Evolutionary conservation across 305 asterid genomes (phyloP).

Genomic region (Fraxinus greggii): DNA sequence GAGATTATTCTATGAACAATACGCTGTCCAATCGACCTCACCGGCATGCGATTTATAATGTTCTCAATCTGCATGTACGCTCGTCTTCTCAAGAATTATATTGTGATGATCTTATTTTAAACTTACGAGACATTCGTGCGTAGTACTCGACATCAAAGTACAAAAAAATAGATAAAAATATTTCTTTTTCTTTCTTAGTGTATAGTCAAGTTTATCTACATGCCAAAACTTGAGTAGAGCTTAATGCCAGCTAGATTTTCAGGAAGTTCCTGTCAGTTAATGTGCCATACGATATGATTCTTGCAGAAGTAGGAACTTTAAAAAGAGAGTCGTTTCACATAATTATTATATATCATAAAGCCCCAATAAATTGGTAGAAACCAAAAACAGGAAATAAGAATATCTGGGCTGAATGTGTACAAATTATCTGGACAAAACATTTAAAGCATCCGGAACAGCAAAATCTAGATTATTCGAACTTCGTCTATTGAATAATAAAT

Average conservation of each 20-base stretch:
- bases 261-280: neutral
- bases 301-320: neutral
- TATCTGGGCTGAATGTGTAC: neutral
- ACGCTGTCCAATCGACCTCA: neutral
- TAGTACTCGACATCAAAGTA: neutral
- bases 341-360: no score
- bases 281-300: neutral
- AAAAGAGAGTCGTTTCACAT: neutral
- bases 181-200: neutral
- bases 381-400: neutral
- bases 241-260: neutral
- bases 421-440: neutral
- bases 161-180: no score
- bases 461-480: neutral
- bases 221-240: neutral
- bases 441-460: neutral
- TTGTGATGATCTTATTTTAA: neutral
- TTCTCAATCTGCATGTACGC: neutral
- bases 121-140: neutral
- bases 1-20: neutral
- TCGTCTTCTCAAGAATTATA: no score
- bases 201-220: neutral
- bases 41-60: neutral
- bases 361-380: neutral
- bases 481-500: conserved; percentile 3